phyloP scores from a whole-genome alignment of 75 land plant species.

The Selaginella tamariscina region DNA sequence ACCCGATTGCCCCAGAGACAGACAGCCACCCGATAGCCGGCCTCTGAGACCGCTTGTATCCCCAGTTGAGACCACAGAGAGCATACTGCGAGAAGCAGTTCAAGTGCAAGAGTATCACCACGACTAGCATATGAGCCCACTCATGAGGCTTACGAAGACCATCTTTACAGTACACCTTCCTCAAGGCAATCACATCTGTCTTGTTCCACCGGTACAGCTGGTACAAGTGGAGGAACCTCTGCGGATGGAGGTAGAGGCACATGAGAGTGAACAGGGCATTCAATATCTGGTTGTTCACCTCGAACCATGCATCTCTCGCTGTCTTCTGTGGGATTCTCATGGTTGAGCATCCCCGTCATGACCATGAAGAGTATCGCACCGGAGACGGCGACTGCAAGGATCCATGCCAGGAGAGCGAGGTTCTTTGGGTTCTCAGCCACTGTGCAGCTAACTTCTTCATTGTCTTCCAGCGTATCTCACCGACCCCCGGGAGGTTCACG shows the following conservation, averaged over 20 bases:
- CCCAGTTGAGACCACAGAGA: constrained; percentile 79
- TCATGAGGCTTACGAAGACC: constrained; percentile 57
- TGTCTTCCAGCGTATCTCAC: constrained; percentile 45
- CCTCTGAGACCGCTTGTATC: constrained; percentile 47
- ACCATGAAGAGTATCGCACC: constrained; percentile 63
- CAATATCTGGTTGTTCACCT: constrained; percentile 73
- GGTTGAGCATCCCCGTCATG: constrained; percentile 63
- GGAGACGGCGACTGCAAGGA: constrained; percentile 38
- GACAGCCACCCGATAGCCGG: constrained; percentile 53
- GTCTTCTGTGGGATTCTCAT: constrained; percentile 39
- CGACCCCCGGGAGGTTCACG: constrained; percentile 34
- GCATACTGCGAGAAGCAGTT: constrained; percentile 75
- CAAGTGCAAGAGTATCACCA: constrained; percentile 53
- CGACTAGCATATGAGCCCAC: constrained; percentile 62
- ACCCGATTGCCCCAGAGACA: constrained; percentile 45
- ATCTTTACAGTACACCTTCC: constrained; percentile 61
- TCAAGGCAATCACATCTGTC: constrained; percentile 33
- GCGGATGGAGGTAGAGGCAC: constrained; percentile 68
- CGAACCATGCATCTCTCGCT: constrained; percentile 53
- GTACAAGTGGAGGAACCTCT: constrained; percentile 48
- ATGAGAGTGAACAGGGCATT: constrained; percentile 78
- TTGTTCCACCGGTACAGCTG: constrained; percentile 52
- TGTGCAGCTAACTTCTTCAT: constrained; percentile 26
- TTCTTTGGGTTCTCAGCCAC: constrained; percentile 69
- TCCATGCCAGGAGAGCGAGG: constrained; percentile 58